Evolutionary conservation across 306 rosid genomes (phyloP), one percentile per base, ranked within the genome.

Genomic region (Malus asiatica): DNA sequence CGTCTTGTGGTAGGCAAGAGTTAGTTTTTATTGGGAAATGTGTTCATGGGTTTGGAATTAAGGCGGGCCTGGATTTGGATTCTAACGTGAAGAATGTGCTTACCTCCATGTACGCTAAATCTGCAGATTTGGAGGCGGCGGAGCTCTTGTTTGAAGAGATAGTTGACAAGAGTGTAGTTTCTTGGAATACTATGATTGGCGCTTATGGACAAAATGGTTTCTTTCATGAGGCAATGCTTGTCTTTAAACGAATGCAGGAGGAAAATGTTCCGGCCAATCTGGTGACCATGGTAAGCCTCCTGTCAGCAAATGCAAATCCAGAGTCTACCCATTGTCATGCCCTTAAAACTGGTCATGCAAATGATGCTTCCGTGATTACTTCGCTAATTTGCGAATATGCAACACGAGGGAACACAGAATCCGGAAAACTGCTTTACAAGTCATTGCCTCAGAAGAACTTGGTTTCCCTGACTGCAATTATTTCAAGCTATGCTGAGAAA

Each of bases 171-270:
- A 81, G 84, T 75, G 88, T 89, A 55, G 91, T 89, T 71, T 88
- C 96, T 64, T 90, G 93, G 98, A 93, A 93, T 79, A 85, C 95
- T 70, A 90, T 93, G 94, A 87, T 93, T 74, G 90, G 90, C 74
- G 96, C 87, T 4, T 88, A 82, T 66, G 86, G 93, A 23, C 88
- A 81, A 80, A 89, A 86, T 79, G 90, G 93, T 45, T 78, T 81
- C 80, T 79, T 40, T 42, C 81, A 74, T 10, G 79, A 85, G 80
- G 90, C 95, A 2, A 71, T 85, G 70, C 16, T 81, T 59, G 75
- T 83, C 77, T 93, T 93, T 72, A 90, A 86, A 82, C 78, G 73
- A 53, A 89, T 90, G 96, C 70, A 72, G 25, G 83, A 48, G 84
- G 85, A 79, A 60, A 83, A 81, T 80, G 80, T 83, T 11, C 78